Conservation (phyloP, 257 asterid genomes). For the Oldenlandia corymbosa region DNA sequence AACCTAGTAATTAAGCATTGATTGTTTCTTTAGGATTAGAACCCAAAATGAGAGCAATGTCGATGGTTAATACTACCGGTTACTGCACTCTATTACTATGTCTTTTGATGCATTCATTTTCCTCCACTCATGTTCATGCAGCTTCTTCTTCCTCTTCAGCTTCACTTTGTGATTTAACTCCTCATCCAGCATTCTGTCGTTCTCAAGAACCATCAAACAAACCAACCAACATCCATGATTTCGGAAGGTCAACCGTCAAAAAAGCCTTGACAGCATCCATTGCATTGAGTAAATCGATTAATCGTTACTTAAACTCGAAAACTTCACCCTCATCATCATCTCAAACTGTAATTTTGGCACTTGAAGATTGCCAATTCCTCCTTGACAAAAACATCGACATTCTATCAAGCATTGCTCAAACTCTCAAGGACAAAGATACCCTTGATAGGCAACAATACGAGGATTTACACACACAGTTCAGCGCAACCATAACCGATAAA, state of each 20-base stretch:
- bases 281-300: constrained; percentile 1
- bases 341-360: constrained; percentile 15
- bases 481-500: constrained; percentile 27
- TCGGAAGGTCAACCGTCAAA: constrained; percentile 17
- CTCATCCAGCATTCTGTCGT: constrained; percentile 20
- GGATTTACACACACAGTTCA: constrained; percentile 17
- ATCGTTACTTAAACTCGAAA: constrained; percentile 2
- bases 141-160: constrained; percentile 16
- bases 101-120: not conserved
- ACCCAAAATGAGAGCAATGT: no score
- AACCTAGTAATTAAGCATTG: no score
- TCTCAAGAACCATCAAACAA: constrained; percentile 15
- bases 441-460: constrained; percentile 9
- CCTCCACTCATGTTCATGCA: not conserved
- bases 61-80: no score
- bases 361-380: constrained; percentile 30
- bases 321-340: not conserved
- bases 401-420: constrained; percentile 6
- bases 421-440: not conserved
- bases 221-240: constrained; percentile 21
- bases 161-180: constrained; percentile 29
- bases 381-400: constrained; percentile 13
- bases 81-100: not conserved
- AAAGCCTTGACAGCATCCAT: constrained; percentile 17
- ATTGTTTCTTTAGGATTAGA: no score